Evolutionary conservation across 1,139 yeast species (phyloP).

Genomic region (Yamadazyma sp.): DNA sequence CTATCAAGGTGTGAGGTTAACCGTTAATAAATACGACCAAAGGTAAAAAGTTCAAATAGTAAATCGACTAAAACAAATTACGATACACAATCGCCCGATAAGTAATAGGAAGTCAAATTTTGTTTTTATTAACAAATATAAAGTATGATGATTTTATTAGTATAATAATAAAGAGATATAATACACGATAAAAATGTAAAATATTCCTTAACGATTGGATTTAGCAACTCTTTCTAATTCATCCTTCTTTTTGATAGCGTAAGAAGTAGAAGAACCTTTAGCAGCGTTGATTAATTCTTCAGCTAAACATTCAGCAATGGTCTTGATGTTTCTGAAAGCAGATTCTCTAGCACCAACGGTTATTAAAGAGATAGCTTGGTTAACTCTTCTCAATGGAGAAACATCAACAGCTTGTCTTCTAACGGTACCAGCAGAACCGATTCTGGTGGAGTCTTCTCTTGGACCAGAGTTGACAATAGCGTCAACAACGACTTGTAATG

Average conservation of each 20-base stretch:
- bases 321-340: slow-evolving; percentile 99
- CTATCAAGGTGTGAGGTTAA: slow-evolving; percentile 24
- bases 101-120: not conserved
- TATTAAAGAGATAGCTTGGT: slow-evolving; percentile 97
- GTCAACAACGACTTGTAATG: slow-evolving; percentile 98
- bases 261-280: slow-evolving; percentile 99
- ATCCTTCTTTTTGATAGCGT: slow-evolving; percentile 99
- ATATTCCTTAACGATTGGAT: slow-evolving; percentile 89
- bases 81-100: no score
- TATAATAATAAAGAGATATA: slow-evolving; percentile 11
- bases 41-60: not conserved
- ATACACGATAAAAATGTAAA: slow-evolving; percentile 16
- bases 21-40: no score
- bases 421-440: slow-evolving; percentile 99
- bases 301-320: slow-evolving; percentile 99
- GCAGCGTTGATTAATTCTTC: slow-evolving; percentile 99
- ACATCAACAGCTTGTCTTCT: slow-evolving; percentile 99
- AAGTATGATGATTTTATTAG: slow-evolving; percentile 7
- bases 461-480: slow-evolving; percentile 99
- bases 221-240: slow-evolving; percentile 99
- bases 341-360: slow-evolving; percentile 99
- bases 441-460: slow-evolving; percentile 99
- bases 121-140: slow-evolving; percentile 11
- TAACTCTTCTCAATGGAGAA: slow-evolving; percentile 99
- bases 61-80: no score